Evolutionary conservation across 2,329 filamentous ascomycete species (phyloP).

Genomic region (Xylaria multiplex): DNA sequence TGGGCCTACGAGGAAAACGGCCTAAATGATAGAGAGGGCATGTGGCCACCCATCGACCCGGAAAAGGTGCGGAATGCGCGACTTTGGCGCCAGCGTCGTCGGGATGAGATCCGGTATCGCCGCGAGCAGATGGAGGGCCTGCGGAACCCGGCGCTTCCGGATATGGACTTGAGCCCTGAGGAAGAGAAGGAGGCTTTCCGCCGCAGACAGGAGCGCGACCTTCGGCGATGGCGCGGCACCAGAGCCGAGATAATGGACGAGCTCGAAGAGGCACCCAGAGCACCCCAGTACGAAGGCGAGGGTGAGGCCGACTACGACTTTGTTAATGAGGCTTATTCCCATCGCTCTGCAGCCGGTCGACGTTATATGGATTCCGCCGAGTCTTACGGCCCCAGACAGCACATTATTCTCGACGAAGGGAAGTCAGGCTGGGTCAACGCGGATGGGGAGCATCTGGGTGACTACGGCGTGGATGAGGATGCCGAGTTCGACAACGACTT

Average conservation of each 20-base stretch:
- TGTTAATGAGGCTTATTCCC: slow-evolving; percentile 49
- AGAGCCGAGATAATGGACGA: slow-evolving; percentile 58
- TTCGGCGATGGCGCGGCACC: slow-evolving; percentile 49
- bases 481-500: slow-evolving; percentile 58
- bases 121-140: slow-evolving; percentile 38
- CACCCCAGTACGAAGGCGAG: slow-evolving; percentile 42
- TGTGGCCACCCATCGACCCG: slow-evolving; percentile 73
- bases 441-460: slow-evolving; percentile 77
- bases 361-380: neutral
- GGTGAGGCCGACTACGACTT: slow-evolving; percentile 58
- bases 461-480: slow-evolving; percentile 84
- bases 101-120: slow-evolving; percentile 43
- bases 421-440: slow-evolving; percentile 76
- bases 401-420: slow-evolving; percentile 52
- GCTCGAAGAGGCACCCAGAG: slow-evolving; percentile 57
- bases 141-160: slow-evolving; percentile 39
- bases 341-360: neutral
- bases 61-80: slow-evolving; percentile 63
- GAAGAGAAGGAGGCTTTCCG: slow-evolving; percentile 61
- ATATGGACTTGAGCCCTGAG: slow-evolving; percentile 49
- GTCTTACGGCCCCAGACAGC: slow-evolving; percentile 3
- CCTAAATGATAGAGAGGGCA: slow-evolving; percentile 71
- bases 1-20: slow-evolving; percentile 80
- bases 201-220: slow-evolving; percentile 60
- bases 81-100: slow-evolving; percentile 51